These are phyloP conservation scores for Bryum argenteum DNA, from an alignment of 225 moss, liverwort and hornwort genomes.

Conservation along the genomic window DNA sequence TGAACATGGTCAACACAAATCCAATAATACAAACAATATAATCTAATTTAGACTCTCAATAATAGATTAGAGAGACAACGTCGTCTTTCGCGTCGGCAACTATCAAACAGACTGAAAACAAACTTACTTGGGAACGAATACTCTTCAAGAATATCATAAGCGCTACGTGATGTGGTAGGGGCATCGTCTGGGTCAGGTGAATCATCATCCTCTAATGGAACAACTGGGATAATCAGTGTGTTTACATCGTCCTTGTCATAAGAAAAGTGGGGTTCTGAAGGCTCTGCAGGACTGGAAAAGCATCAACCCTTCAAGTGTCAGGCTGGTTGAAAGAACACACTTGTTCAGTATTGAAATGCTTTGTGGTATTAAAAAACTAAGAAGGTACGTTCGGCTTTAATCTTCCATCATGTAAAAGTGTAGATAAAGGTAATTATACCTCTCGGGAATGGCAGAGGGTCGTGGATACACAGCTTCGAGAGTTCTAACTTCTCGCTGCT, in stretches of 20 bases:
- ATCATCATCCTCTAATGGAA: slow-evolving; percentile 92
- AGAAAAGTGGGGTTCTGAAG: slow-evolving; percentile 61
- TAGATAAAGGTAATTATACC: slow-evolving; percentile 38
- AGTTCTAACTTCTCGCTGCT: slow-evolving; percentile 75
- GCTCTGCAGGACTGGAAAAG: slow-evolving; percentile 91
- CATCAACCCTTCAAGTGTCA: slow-evolving; percentile 33
- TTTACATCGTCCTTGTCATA: slow-evolving; percentile 63
- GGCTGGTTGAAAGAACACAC: slow-evolving; percentile 21
- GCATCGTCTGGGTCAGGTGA: slow-evolving; percentile 58
- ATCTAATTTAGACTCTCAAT: background rate
- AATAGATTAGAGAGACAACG: background rate
- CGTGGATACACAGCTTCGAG: slow-evolving; percentile 98
- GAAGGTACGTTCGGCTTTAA: no score
- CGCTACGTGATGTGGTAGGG: slow-evolving; percentile 46
- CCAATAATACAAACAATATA: background rate
- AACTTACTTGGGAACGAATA: slow-evolving; percentile 67
- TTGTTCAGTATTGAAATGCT: background rate
- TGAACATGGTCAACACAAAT: background rate
- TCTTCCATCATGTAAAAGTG: background rate
- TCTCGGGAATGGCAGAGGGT: slow-evolving; percentile 90
- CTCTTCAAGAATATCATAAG: slow-evolving; percentile 47
- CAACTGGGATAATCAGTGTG: slow-evolving; percentile 82
- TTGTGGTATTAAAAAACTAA: background rate
- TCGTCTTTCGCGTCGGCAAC: background rate
- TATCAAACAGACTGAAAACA: slow-evolving; percentile 10